Evolutionary conservation across 2,329 filamentous ascomycete genomes (phyloP), one percentile per base, ranked within the genome.

Genomic region (Neurospora crassa): DNA sequence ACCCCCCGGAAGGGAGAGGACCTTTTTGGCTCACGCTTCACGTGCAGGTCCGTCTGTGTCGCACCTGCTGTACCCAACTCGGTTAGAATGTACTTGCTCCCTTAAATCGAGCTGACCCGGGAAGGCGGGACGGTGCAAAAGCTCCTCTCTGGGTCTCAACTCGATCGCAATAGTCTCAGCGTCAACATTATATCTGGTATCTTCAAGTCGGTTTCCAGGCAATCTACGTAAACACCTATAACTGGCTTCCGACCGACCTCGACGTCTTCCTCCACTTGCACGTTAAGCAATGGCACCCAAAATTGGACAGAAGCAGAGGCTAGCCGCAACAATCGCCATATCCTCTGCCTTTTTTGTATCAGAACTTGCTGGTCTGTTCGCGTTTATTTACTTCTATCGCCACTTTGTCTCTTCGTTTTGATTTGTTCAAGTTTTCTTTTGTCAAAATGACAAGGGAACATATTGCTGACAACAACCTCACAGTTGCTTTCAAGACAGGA

Each of bases 401-500:
- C 12, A 24, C 12, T 29, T 37, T 7, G 5, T 1, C 2, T 37
- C 2, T 37, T 37, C 34, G 7, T 8, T 7, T 8, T 37, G 7
- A 8, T 37, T 37, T 8, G 7, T 37, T 2, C 34, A 37, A 37
- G 34, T 37, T 37, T 37, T 37, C 34, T 37, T 8, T 37, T 37
- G 34, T 37, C 7, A 1, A 18, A 20, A 4, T 12, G 12, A 24
- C 10, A 43, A 67, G 34, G 16, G 24, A 24, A 41, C 6, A 18
- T 20, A 24, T 40, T 67, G 37, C 40, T 20, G 4, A 34, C n/a
- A 12, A 67, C 53, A 63, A 37, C 53, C 16, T 41, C 8, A 67
- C 73, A 88, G 87, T 91, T 72, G 90, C 90, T 2, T 91, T 92
- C 76, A 89, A 88, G 72, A 93, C 92, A 1, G 84, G 84, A 69